These are phyloP conservation scores for Cladosporium sp. DNA, from an alignment of 2,329 filamentous ascomycete genomes.

Conservation along the genomic window DNA sequence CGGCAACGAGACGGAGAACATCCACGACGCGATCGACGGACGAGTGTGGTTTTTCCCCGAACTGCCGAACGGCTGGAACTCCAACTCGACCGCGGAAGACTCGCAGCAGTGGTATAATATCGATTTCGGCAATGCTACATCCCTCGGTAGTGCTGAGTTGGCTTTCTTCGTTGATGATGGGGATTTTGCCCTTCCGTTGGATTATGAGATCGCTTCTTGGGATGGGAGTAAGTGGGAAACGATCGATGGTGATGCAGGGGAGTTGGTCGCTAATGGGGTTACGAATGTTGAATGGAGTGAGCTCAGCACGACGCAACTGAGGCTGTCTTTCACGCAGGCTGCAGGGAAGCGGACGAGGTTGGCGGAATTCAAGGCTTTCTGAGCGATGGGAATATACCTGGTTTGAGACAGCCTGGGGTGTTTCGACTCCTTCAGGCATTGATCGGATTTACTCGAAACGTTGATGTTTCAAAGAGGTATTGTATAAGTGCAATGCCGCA, in stretches of 20 bases:
- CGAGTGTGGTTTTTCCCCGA: slow-evolving; percentile 39
- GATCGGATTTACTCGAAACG: too few species aligned
- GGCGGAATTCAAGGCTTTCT: slow-evolving; percentile 37
- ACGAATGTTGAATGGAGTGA: slow-evolving; percentile 32
- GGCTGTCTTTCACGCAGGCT: slow-evolving; percentile 33
- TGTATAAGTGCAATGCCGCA: too few species aligned
- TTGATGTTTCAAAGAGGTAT: too few species aligned
- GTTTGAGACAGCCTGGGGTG: too few species aligned
- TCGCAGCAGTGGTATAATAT: slow-evolving; percentile 35
- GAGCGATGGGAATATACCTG: too few species aligned
- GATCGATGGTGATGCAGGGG: slow-evolving; percentile 22
- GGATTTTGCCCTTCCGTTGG: slow-evolving; percentile 28
- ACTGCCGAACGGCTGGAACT: slow-evolving; percentile 37
- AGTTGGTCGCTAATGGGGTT: slow-evolving; percentile 35
- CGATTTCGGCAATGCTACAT: slow-evolving; percentile 32
- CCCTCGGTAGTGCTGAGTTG: slow-evolving; percentile 32
- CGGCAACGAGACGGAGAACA: slow-evolving; percentile 21
- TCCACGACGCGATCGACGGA: slow-evolving; percentile 38
- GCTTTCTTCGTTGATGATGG: slow-evolving; percentile 33
- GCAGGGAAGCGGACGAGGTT: slow-evolving; percentile 32
- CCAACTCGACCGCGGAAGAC: slow-evolving; percentile 25
- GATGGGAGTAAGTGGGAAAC: slow-evolving; percentile 28
- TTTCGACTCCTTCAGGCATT: too few species aligned
- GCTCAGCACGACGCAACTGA: slow-evolving; percentile 25
- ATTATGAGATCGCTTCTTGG: slow-evolving; percentile 30